Evolutionary conservation across 306 rosid genomes (phyloP).

Genomic region (Inga laurina): DNA sequence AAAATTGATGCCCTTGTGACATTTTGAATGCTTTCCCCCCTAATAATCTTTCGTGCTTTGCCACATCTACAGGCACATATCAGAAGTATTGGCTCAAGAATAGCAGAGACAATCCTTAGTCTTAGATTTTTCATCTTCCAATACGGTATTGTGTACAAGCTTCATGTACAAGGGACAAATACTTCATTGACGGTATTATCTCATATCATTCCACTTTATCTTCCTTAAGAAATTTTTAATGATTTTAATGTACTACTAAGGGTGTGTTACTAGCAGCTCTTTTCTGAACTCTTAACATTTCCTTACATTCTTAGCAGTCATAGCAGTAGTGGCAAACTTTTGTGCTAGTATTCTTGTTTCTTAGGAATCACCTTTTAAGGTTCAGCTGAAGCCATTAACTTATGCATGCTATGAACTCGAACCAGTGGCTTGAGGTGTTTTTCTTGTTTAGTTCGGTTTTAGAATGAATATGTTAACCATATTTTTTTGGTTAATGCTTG

Average conservation of each 20-base stretch:
- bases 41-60: not conserved
- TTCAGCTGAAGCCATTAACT: not conserved
- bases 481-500: not conserved
- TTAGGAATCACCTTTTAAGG: not conserved
- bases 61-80: constrained; percentile 68
- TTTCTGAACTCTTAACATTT: not conserved
- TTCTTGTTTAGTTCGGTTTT: not conserved
- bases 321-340: not conserved
- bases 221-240: not conserved
- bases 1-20: constrained; percentile 3
- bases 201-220: not conserved
- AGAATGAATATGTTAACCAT: not conserved
- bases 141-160: constrained; percentile 91
- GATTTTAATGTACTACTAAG: constrained; percentile 6
- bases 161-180: constrained; percentile 54
- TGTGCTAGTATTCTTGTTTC: not conserved
- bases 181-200: constrained; percentile 79
- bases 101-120: constrained; percentile 83
- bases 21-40: not conserved
- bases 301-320: not conserved
- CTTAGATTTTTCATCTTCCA: constrained; percentile 93
- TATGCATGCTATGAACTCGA: not conserved
- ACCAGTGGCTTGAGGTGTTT: not conserved
- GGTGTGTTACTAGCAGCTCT: not conserved
- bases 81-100: constrained; percentile 71